Conservation (phyloP, 164 flowering plant genomes). For the Aristolochia contorta region DNA sequence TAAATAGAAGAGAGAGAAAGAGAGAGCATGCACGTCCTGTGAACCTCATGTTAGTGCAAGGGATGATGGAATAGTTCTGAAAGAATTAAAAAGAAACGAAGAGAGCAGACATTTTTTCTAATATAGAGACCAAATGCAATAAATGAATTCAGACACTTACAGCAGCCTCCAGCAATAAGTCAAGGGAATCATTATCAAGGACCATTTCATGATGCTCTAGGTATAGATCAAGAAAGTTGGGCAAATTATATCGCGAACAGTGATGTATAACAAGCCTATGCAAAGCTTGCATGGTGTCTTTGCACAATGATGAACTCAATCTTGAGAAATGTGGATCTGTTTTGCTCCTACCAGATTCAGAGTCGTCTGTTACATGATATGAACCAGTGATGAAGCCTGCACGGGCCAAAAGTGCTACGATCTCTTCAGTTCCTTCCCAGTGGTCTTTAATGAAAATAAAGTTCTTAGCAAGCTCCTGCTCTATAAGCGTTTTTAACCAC, state of each 20-base stretch:
- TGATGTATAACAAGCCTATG: constrained; percentile 58
- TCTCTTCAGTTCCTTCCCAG: constrained; percentile 67
- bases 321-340: constrained; percentile 19
- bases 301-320: constrained; percentile 16
- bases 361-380: constrained; percentile 12
- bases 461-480: constrained; percentile 68
- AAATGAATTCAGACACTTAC: constrained; percentile 32
- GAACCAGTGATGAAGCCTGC: constrained; percentile 48
- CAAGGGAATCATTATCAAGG: constrained; percentile 44
- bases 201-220: constrained; percentile 66
- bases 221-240: constrained; percentile 76
- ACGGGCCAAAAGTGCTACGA: constrained; percentile 57
- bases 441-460: constrained; percentile 64
- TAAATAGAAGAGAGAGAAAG: background rate
- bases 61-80: background rate
- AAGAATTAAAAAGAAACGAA: background rate
- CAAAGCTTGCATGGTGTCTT: constrained; percentile 38
- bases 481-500: constrained; percentile 66
- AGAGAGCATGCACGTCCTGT: background rate
- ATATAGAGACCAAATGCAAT: constrained; percentile 11
- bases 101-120: background rate
- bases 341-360: constrained; percentile 19
- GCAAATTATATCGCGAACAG: constrained; percentile 62
- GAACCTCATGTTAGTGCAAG: background rate
- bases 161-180: constrained; percentile 54